A percentile compares a stretch with the other conserved stretches of the same genome.
Conservation (phyloP, 2,329 filamentous ascomycete species). For the Leptosphaerulina australis region DNA sequence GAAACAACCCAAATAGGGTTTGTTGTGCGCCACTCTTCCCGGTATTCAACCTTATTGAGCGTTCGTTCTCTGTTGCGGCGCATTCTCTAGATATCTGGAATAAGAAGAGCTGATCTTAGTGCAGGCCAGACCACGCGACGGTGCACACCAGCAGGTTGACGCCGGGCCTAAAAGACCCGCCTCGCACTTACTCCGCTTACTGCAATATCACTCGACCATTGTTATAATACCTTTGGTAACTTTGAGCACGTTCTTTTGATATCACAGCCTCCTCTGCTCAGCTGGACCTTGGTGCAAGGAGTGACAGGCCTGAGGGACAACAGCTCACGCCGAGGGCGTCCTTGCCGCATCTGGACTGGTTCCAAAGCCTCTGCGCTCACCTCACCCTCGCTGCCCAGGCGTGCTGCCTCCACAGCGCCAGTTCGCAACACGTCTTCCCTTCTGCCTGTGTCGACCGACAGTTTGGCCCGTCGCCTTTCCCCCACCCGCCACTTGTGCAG, state of each 20-base stretch:
- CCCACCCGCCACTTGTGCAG: constrained; percentile 36
- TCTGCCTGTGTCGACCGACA: constrained; percentile 35
- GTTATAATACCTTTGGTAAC: constrained; percentile 13
- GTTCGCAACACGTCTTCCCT: constrained; percentile 34
- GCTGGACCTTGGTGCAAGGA: constrained; percentile 19
- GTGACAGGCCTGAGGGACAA: constrained; percentile 14
- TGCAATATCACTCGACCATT: constrained; percentile 15
- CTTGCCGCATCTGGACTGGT: constrained; percentile 31
- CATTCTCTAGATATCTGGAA: constrained; percentile 1
- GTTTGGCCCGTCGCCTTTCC: constrained; percentile 29
- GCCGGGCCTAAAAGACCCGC: constrained; percentile 16
- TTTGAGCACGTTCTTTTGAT: constrained; percentile 10
- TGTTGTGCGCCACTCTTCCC: constrained; percentile 6
- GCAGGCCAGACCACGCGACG: constrained; percentile 18
- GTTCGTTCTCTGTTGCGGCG: background rate
- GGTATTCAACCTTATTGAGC: background rate
- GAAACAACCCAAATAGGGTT: constrained; percentile 14
- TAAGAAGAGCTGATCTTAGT: constrained; percentile 13
- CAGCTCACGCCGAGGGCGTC: constrained; percentile 20
- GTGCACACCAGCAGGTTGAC: constrained; percentile 13
- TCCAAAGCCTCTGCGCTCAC: constrained; percentile 22
- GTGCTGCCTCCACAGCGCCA: constrained; percentile 37
- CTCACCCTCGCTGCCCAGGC: constrained; percentile 30
- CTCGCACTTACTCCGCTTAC: constrained; percentile 18
- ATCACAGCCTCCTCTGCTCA: constrained; percentile 16